Conservation (phyloP, 2,329 filamentous ascomycete species). For the Neonectria punicea region DNA sequence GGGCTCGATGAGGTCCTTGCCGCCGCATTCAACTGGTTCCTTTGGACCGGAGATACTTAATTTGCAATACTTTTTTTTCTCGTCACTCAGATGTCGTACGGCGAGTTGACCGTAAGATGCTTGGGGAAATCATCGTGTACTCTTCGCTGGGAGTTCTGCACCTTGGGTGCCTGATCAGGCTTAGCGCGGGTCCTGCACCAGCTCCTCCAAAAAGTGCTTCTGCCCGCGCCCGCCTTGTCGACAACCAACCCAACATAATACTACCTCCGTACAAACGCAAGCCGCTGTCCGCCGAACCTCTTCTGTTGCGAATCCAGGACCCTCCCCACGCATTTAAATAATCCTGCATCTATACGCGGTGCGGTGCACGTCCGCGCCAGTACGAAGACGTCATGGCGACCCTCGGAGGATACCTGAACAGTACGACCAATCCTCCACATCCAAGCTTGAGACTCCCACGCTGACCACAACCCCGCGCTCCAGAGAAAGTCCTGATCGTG, state of each 20-base stretch:
- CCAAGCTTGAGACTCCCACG: slow-evolving; percentile 6
- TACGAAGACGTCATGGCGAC: slow-evolving; percentile 51
- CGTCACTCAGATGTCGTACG: no score
- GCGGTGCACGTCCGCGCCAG: slow-evolving; percentile 6
- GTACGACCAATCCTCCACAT: slow-evolving; percentile 43
- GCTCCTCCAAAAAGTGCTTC: slow-evolving; percentile 43
- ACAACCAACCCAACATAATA: slow-evolving; percentile 2
- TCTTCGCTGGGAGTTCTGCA: not conserved
- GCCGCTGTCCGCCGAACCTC: not conserved
- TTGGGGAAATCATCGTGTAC: not conserved
- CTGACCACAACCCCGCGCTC: slow-evolving; percentile 7
- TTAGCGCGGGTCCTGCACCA: slow-evolving; percentile 32
- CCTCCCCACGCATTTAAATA: not conserved
- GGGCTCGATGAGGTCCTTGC: no score
- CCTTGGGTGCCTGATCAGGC: slow-evolving; percentile 27
- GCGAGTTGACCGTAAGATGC: no score
- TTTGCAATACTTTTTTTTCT: no score
- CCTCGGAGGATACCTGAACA: slow-evolving; percentile 58
- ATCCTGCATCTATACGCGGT: not conserved
- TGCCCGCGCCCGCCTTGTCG: slow-evolving; percentile 20
- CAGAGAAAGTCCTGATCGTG: slow-evolving; percentile 91
- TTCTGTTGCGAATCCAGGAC: slow-evolving; percentile 8
- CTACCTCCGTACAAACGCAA: slow-evolving; percentile 1
- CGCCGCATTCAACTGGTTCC: no score
- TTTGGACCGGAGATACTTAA: no score